Conservation (phyloP, 257 asterid genomes). For the Avicennia marina region DNA sequence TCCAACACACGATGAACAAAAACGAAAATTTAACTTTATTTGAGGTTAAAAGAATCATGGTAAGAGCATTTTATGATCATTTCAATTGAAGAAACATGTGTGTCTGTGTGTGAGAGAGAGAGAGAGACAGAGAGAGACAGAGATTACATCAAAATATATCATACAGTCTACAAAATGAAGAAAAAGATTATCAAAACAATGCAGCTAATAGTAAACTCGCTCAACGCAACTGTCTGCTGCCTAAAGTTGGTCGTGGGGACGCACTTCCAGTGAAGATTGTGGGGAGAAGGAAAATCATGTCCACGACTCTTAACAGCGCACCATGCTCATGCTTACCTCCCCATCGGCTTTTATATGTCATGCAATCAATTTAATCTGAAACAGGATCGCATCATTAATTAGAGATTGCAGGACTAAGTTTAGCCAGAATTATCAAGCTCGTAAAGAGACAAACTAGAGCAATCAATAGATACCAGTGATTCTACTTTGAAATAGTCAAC, state of each 20-base stretch:
- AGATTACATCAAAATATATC: not conserved
- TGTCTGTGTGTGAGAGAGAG: too few species aligned
- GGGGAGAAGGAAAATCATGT: constrained; percentile 13
- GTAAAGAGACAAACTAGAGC: not conserved
- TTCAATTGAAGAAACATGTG: not conserved
- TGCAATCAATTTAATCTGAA: constrained; percentile 18
- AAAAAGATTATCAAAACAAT: not conserved
- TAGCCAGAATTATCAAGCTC: not conserved
- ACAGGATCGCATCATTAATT: not conserved
- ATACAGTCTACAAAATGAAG: not conserved
- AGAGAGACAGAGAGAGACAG: too few species aligned
- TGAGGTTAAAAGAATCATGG: too few species aligned
- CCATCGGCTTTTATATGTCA: not conserved
- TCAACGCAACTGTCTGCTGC: constrained; percentile 1
- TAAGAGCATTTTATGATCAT: too few species aligned
- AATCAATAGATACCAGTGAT: not conserved
- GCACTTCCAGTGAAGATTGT: constrained; percentile 8
- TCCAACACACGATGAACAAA: too few species aligned
- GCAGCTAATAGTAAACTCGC: not conserved
- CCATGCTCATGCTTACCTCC: constrained; percentile 1
- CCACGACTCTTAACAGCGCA: not conserved
- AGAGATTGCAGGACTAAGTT: not conserved
- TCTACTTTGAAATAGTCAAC: not conserved
- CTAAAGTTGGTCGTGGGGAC: not conserved
- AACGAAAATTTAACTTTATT: too few species aligned